Base-by-base conservation (phyloP, 371 early-diverging fungal species). In the Chytridium lagenaria region DNA sequence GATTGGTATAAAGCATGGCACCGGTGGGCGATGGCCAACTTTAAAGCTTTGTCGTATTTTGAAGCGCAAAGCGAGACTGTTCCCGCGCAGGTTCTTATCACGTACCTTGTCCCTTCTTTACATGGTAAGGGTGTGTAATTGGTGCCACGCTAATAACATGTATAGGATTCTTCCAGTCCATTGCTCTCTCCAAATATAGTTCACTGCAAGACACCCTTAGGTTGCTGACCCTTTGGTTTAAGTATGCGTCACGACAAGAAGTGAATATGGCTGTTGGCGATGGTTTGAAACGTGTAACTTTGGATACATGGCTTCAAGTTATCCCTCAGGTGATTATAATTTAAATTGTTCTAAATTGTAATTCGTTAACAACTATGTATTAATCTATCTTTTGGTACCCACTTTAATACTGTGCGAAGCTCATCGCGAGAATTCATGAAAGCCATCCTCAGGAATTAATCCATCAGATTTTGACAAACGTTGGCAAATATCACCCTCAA, bases 1-100 rank as follows among this genome's bases (percentile, higher is more conserved):
- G 89, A 93, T 61, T 97, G 94, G 94, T 97, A 98, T 86, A 96
- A 95, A 80, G 95, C 97, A 34, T 98, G 98, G 98, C 98, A 98
- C 74, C 88, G 94, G 19, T 95, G 95, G 93, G 98, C 97, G 3
- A 80, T 96, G n/a, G 91, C 92, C 15, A 96, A 98, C 78, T 95
- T 94, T 77, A 94, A 95, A 66, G 94, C 92, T 66, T 88, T 96
- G 39, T 86, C 89, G 50, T 85, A 86, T 59, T 87, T 90, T 65
- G 94, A 95, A 61, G 81, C 85, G n/a, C 72, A 84, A 30, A 83
- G 86, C 68, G 83, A 82, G 81, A 52, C 36, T 22, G 70, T 86
- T 31, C 85, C 88, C 3, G 71, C 83, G 15, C 83, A 86, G 19
- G 80, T 89, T 2, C 80, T 79, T 82, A 10, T 79, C 81, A n/a